Conservation (phyloP, 495 filamentous ascomycete genomes). For the Penicillium dipodomyicola region DNA sequence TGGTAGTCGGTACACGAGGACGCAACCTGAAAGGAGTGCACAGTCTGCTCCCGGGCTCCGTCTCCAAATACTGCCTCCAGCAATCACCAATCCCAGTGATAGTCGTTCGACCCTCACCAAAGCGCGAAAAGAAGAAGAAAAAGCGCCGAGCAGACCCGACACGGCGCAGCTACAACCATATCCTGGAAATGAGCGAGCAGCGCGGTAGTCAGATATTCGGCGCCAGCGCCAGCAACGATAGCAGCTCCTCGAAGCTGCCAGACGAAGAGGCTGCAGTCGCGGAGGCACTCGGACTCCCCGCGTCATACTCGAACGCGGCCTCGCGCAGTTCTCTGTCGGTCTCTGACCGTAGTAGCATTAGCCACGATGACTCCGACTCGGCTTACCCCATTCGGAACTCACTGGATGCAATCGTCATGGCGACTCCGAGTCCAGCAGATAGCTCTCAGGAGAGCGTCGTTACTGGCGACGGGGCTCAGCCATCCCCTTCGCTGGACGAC, state of each 20-base stretch:
- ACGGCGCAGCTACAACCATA: conserved; percentile 75
- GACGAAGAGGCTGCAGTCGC: conserved; percentile 73
- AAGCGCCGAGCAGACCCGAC: conserved; percentile 79
- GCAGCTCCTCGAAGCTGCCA: conserved; percentile 38
- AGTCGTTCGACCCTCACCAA: conserved; percentile 86
- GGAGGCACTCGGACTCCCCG: conserved; percentile 63
- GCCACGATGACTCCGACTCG: conserved; percentile 33
- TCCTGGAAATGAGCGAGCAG: conserved; percentile 61
- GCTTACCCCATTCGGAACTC: conserved; percentile 28
- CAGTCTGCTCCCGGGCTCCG: conserved; percentile 84
- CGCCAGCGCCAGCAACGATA: conserved; percentile 46
- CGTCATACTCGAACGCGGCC: conserved; percentile 30
- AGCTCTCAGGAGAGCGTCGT: conserved; percentile 42
- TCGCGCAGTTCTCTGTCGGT: conserved; percentile 52
- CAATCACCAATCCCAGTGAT: conserved; percentile 96
- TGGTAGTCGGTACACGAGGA: conserved; percentile 92
- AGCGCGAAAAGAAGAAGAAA: conserved; percentile 86
- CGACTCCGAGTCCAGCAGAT: conserved; percentile 32
- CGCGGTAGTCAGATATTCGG: conserved; percentile 56
- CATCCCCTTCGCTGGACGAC: conserved; percentile 12
- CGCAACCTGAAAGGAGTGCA: conserved; percentile 85
- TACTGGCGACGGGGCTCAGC: conserved; percentile 13
- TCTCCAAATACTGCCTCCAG: conserved; percentile 95
- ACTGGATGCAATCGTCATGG: conserved; percentile 32
- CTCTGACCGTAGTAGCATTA: conserved; percentile 43